A percentile compares a stretch with the other conserved stretches of the same genome.
Evolutionary conservation across 331 rosid genomes (phyloP).

Genomic region (Quercus phellos): DNA sequence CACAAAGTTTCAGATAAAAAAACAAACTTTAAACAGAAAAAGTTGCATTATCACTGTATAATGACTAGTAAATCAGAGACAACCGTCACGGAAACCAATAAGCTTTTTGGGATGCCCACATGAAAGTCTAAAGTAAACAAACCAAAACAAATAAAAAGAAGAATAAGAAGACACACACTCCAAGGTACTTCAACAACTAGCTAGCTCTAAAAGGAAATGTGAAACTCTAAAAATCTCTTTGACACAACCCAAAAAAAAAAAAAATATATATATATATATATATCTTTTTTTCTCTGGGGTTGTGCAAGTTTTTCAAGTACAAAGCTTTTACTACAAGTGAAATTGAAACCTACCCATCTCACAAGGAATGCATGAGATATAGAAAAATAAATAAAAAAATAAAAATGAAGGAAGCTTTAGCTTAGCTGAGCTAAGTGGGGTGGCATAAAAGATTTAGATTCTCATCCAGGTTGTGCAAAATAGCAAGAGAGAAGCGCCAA

Average conservation of each 20-base stretch:
- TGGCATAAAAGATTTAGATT: neutral
- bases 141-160: too few species aligned
- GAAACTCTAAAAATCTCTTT: conserved; percentile 9
- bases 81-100: conserved; percentile 33
- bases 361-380: neutral
- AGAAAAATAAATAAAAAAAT: neutral
- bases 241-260: too few species aligned
- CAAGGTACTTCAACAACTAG: conserved; percentile 40
- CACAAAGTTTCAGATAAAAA: conserved; percentile 13
- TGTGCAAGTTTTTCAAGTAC: conserved; percentile 5
- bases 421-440: neutral
- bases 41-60: conserved; percentile 30
- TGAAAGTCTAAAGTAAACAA: conserved; percentile 21
- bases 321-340: neutral
- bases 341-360: neutral
- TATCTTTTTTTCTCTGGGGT: neutral
- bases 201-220: conserved; percentile 25
- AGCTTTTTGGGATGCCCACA: conserved; percentile 30
- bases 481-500: conserved; percentile 28
- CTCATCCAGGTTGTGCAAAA: conserved; percentile 16
- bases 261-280: too few species aligned
- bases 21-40: conserved; percentile 22
- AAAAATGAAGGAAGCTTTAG: too few species aligned
- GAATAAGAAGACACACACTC: conserved; percentile 44
- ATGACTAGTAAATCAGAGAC: conserved; percentile 33